Base-by-base conservation (phyloP, 176 grass and related monocot species). In the Oryza rufipogon region DNA sequence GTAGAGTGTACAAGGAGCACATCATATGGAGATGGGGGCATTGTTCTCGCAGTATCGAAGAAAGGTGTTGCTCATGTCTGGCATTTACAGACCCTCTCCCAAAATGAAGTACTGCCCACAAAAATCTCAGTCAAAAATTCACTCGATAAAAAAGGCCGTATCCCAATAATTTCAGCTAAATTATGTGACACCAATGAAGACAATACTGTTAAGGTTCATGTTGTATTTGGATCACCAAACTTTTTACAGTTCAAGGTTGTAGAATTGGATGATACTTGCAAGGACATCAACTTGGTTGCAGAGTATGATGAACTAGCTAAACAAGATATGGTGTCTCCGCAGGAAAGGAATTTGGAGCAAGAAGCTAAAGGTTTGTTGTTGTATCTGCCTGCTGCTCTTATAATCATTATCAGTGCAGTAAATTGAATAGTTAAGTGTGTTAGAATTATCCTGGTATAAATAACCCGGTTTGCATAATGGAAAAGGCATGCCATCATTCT, bases 21-120 rank as follows among this genome's bases (percentile, higher is more conserved):
- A 74, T 86, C 60, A 73, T 66, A 80, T 36, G n/a, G 74, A 73
- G 47, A 32, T 28, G 85, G 61, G 23, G 69, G 58, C 14, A 54
- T 91, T 82, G 71, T 88, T 83, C 81, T 91, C 26, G 83, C 89
- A 78, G 86, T 88, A 68, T 91, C 89, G 13, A 82, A 85, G 64
- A 88, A 88, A 91, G 86, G 86, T 60, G 81, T 77, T 76, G 71
- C 86, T 76, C 68, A 91, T 81, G 81, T 91, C 51, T 88, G 89
- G 89, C 82, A 88, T 82, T 75, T 91, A 69, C 71, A 88, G 74
- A 74, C 75, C 67, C 47, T 80, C 61, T 80, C 85, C 78, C 84
- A 63, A 66, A 58, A 46, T 28, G 34, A 74, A 84, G 54, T 46
- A 58, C 10, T 73, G 30, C 60, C 75, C 23, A 80, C 68, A 13